Evolutionary conservation across 805 yeast species (phyloP).

Genomic region (Blastobotrys parvus): DNA sequence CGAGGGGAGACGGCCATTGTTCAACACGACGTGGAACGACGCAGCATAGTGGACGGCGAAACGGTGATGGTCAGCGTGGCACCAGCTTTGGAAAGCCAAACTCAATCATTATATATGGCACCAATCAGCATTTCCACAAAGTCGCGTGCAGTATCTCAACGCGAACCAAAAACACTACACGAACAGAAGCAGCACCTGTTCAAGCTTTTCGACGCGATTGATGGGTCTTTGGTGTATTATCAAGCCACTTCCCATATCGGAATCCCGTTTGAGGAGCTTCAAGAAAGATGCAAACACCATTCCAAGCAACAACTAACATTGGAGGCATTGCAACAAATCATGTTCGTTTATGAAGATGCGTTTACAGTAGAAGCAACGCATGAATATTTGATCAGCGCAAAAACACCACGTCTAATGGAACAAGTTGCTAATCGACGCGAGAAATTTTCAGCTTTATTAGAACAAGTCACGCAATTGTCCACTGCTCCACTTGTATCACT

Average conservation of each 20-base stretch:
- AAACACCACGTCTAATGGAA: slow-evolving; percentile 7
- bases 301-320: slow-evolving; percentile 15
- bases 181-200: slow-evolving; percentile 6
- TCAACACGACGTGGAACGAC: background rate
- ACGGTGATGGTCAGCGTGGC: background rate
- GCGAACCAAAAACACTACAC: background rate
- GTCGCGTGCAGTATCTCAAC: background rate
- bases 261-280: slow-evolving; percentile 16
- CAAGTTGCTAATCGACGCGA: background rate
- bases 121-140: background rate
- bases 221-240: slow-evolving; percentile 15
- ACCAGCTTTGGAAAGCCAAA: background rate
- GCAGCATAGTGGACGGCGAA: background rate
- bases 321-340: slow-evolving; percentile 17
- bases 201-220: slow-evolving; percentile 19
- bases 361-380: background rate
- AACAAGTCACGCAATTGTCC: background rate
- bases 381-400: slow-evolving; percentile 1
- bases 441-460: background rate
- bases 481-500: slow-evolving; percentile 2
- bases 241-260: slow-evolving; percentile 19
- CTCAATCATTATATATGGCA: background rate
- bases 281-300: slow-evolving; percentile 12
- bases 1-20: background rate
- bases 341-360: slow-evolving; percentile 16